Conservation (phyloP, 495 filamentous ascomycete genomes). For the Venustampulla echinocandica region DNA sequence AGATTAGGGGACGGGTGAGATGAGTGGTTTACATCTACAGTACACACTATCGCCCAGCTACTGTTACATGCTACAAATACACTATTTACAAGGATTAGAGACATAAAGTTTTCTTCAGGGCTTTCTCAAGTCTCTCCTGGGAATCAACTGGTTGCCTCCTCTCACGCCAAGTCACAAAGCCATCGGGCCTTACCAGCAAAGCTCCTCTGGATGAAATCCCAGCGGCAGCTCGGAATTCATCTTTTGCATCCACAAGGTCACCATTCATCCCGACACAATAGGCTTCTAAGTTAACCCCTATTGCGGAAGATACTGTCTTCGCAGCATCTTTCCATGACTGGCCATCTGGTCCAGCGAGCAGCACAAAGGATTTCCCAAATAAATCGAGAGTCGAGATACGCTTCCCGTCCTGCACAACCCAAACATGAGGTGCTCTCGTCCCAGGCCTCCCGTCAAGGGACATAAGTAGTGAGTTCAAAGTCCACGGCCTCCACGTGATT, state of each 20-base stretch:
- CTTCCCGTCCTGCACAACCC: slow-evolving; percentile 27
- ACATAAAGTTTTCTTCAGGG: neutral
- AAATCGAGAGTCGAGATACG: slow-evolving; percentile 32
- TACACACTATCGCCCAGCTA: no score
- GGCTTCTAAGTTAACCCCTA: slow-evolving; percentile 21
- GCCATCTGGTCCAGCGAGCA: slow-evolving; percentile 32
- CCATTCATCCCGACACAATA: slow-evolving; percentile 33
- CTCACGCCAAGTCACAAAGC: slow-evolving; percentile 34
- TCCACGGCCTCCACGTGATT: slow-evolving; percentile 7
- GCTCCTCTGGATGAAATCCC: slow-evolving; percentile 35
- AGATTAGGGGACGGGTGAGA: no score
- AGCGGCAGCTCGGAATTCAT: slow-evolving; percentile 28
- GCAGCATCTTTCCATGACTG: slow-evolving; percentile 27
- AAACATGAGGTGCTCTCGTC: slow-evolving; percentile 32
- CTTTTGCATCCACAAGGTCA: slow-evolving; percentile 33
- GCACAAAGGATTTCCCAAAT: slow-evolving; percentile 29
- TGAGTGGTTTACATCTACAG: no score
- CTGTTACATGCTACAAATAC: no score
- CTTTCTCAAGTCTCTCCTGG: neutral
- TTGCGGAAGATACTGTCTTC: slow-evolving; percentile 9
- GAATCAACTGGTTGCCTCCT: neutral
- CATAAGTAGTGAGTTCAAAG: neutral
- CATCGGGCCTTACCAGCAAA: slow-evolving; percentile 34
- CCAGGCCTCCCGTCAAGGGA: slow-evolving; percentile 18
- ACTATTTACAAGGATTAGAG: no score